Evolutionary conservation across 208 protist species (phyloP), one percentile per base, ranked within the genome.

Genomic region (Trypanosoma rangeli): DNA sequence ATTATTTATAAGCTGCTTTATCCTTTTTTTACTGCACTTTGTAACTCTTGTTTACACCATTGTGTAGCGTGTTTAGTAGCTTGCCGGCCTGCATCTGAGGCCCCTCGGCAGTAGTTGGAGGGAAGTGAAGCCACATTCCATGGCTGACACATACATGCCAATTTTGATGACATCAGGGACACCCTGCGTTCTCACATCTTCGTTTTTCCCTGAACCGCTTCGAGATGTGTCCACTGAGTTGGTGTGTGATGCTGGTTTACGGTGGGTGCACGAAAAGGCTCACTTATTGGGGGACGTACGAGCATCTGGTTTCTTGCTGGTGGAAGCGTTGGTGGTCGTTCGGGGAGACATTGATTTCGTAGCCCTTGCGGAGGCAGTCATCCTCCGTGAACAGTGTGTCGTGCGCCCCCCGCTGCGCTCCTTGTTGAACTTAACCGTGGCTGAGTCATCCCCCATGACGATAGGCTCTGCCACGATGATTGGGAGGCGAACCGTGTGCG

Each of bases 401-500:
- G 5, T 92, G 59, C 77, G 81, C 26, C 86, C 86, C 24, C 83
- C 86, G 20, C 54, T 89, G 28, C 78, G 76, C 29, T 46, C 80
- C 4, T 79, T 81, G 49, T 71, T 82, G 18, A 84, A 85, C 44
- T 73, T 74, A 55, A 46, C 24, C 44, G 64, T 60, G 12, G 83
- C 78, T 3, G 68, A 78, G 46, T 71, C 76, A 16, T 66, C 50
- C 24, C 55, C 50, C 16, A 73, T 93, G 24, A 54, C 7, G 5
- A 69, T 90, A 20, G 87, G 82, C 8, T 68, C 73, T n/a, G 83
- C 83, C 61, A 70, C 68, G 29, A 64, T 76, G 28, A 79, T 93
- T 58, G 87, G 87, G n/a, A 52, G 52, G 22, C 66, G 75, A 60
- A 73, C 76, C 12, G 80, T 90, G 15, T 85, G 84, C 70, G 87